Percentiles rank a stretch among this genome's conserved stretches.
These are phyloP conservation scores for Smittium culicis DNA, from an alignment of 371 early-diverging fungal species.

Conservation along the genomic window DNA sequence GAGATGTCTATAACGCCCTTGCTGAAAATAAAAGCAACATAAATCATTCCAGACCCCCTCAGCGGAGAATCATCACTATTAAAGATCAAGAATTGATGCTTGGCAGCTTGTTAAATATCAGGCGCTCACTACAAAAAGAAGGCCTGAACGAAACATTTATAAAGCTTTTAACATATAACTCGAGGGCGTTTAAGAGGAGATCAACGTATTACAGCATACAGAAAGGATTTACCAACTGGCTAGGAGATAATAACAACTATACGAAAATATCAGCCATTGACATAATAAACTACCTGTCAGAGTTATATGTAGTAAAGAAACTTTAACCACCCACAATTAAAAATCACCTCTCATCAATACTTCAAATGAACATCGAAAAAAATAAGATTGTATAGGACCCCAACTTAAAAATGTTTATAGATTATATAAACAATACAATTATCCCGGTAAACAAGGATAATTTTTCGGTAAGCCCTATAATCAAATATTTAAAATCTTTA, in stretches of 20 bases:
- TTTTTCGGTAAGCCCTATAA: background rate
- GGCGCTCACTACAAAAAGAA: background rate
- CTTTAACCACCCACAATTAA: background rate
- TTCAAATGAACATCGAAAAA: background rate
- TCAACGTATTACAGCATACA: background rate
- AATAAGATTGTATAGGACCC: background rate
- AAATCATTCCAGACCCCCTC: background rate
- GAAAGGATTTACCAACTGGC: background rate
- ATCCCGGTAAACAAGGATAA: background rate
- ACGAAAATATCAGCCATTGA: slow-evolving; percentile 1
- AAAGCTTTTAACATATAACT: background rate
- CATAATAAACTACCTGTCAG: background rate
- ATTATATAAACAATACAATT: background rate
- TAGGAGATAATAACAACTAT: background rate
- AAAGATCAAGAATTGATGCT: background rate
- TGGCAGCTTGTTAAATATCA: background rate
- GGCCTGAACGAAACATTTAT: background rate
- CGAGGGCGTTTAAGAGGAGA: background rate
- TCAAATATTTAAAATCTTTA: background rate
- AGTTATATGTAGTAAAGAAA: background rate
- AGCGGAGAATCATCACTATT: background rate
- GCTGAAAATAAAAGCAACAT: background rate
- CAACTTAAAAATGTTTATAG: background rate
- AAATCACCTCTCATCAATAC: background rate
- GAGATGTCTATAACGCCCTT: background rate